Percentiles rank a stretch among this genome's conserved stretches.
Evolutionary conservation across 495 filamentous ascomycete genomes (phyloP).

Genomic region (Chaetomium tenue): DNA sequence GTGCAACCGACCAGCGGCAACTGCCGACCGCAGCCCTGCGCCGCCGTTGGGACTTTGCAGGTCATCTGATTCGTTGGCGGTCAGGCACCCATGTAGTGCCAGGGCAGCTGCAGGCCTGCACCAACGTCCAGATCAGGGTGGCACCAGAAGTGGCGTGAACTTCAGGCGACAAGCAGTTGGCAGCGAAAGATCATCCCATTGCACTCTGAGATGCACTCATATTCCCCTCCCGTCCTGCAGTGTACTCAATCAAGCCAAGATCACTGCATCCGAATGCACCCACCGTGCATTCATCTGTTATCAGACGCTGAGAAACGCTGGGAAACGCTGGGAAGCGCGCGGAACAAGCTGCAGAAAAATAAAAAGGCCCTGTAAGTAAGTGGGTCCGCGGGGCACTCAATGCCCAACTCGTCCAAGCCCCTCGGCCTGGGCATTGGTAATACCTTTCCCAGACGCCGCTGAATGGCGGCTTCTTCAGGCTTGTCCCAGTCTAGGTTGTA

Average conservation of each 20-base stretch:
- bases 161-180: not conserved
- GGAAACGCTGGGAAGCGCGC: not conserved
- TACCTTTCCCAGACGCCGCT: not conserved
- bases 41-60: slow-evolving; percentile 9
- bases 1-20: slow-evolving; percentile 8
- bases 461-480: not conserved
- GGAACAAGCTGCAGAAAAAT: not conserved
- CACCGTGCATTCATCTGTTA: not conserved
- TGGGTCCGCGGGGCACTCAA: slow-evolving; percentile 10
- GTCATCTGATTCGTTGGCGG: slow-evolving; percentile 18
- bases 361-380: not conserved
- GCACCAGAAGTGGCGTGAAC: slow-evolving; percentile 21
- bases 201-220: not conserved
- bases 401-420: slow-evolving; percentile 1
- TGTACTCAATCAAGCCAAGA: not conserved
- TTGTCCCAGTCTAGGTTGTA: too few relatives aligned
- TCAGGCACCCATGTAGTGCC: slow-evolving; percentile 17
- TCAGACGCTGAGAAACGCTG: not conserved
- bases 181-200: slow-evolving; percentile 11
- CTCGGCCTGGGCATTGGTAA: slow-evolving; percentile 5
- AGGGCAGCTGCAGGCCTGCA: not conserved
- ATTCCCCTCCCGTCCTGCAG: slow-evolving; percentile 6
- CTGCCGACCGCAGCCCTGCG: slow-evolving; percentile 9
- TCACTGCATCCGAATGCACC: not conserved
- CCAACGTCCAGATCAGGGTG: slow-evolving; percentile 9